Base-by-base conservation (phyloP, 2,329 filamentous ascomycete species). In the Daldinia sp. region DNA sequence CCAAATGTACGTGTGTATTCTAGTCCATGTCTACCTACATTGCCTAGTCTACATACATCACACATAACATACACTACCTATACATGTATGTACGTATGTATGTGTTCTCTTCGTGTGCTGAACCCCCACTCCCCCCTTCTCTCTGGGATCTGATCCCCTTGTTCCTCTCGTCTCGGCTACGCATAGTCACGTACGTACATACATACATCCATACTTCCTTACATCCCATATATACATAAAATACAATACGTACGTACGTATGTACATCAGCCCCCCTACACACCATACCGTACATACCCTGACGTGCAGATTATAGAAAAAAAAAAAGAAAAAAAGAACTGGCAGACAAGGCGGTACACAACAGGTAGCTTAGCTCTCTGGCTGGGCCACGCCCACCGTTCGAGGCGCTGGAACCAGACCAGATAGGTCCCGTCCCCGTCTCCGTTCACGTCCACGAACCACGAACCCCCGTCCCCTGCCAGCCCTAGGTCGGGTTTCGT, bases 401-500 rank as follows among this genome's bases (percentile, higher is more conserved):
- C 63, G 59, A 68, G 63, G 59, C 59, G 63, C 59, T 68, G 62
- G 65, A 45, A 58, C 59, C 59, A 57, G 59, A 59, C 45, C 61
- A 47, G 49, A 58, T 41, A 62, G 55, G 48, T 63, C 58, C 58
- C 57, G 63, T 50, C 56, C 64, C 66, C 67, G 70, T 73, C 69
- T 15, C 43, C 48, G 56, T 59, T 47, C 45, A 56, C 61, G 45
- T 55, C 55, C 47, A 51, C 57, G 48, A 45, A 29, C 48, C 55
- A 58, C 60, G 53, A 30, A 54, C 55, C 71, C 69, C 69, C 68
- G 68, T 72, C 68, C 70, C 68, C 68, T 73, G 71, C 66, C 69
- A 68, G 63, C 68, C 69, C 68, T 67, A 64, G 68, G 64, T 67
- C 73, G 70, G 71, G 63, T 70, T 69, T 74, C 70, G 73, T 73